phyloP scores from a whole-genome alignment of 2,329 filamentous ascomycete species.

The Pyrenophora teres region DNA sequence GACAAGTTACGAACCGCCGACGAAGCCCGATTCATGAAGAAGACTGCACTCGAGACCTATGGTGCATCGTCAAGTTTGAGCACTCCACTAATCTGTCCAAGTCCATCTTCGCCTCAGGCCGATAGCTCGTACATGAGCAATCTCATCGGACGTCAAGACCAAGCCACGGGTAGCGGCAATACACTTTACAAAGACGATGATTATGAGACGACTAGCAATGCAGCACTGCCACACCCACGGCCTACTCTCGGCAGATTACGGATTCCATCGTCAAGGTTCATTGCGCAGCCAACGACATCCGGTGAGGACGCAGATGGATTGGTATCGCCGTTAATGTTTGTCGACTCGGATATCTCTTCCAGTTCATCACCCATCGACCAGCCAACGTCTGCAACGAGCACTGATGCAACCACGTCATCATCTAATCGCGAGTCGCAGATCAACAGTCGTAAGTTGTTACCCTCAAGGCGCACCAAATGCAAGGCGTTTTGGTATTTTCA shows the following conservation, averaged over 20 bases:
- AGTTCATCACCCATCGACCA: constrained; percentile 20
- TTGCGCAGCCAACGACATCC: not conserved
- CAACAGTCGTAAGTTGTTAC: constrained; percentile 8
- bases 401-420: constrained; percentile 3
- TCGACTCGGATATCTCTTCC: constrained; percentile 21
- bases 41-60: not conserved
- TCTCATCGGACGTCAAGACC: not conserved
- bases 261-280: constrained; percentile 4
- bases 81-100: not conserved
- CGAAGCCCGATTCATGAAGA: constrained; percentile 25
- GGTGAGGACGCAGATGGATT: not conserved
- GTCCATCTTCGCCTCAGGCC: not conserved
- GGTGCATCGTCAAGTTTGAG: not conserved
- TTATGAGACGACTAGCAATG: not conserved
- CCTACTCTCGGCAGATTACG: constrained; percentile 6
- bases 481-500: too few species aligned
- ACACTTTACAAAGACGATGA: not conserved
- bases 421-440: not conserved
- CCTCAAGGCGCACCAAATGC: too few species aligned
- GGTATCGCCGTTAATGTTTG: constrained; percentile 23
- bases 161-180: not conserved
- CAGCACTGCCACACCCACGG: not conserved
- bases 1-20: constrained; percentile 31
- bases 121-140: not conserved
- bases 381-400: constrained; percentile 23